These are phyloP conservation scores for Aphanomyces cochlioides DNA, from an alignment of 352 stramenopile genomes.

Conservation along the genomic window DNA sequence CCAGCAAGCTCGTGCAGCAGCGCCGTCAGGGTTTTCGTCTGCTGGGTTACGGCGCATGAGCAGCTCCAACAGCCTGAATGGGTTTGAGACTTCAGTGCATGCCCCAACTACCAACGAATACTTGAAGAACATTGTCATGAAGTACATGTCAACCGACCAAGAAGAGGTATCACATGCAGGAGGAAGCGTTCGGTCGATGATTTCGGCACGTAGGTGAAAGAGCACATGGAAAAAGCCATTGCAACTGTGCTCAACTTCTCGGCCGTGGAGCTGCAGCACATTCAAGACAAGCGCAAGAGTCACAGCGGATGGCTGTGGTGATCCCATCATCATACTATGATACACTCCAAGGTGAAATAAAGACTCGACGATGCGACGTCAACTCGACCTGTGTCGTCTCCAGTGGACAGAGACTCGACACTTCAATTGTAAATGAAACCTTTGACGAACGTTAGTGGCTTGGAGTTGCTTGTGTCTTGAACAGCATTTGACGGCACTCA, in stretches of 20 bases:
- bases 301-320: conserved; percentile 1
- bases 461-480: too few relatives aligned
- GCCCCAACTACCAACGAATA: conserved; percentile 82
- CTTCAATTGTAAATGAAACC: too few relatives aligned
- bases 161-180: conserved; percentile 45
- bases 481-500: too few relatives aligned
- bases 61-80: conserved; percentile 71
- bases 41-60: conserved; percentile 61
- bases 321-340: not conserved
- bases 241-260: conserved; percentile 84
- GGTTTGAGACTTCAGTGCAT: conserved; percentile 73
- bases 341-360: too few relatives aligned
- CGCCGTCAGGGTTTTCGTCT: conserved; percentile 32
- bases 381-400: too few relatives aligned
- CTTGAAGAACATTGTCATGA: conserved; percentile 88
- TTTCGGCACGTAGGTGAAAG: conserved; percentile 49
- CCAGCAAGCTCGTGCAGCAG: conserved; percentile 43
- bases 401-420: too few relatives aligned
- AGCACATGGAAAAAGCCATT: conserved; percentile 88
- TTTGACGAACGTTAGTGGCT: too few relatives aligned
- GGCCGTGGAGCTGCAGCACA: conserved; percentile 47
- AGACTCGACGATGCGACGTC: too few relatives aligned
- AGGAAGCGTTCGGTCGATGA: not conserved
- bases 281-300: conserved; percentile 30
- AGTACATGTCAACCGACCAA: conserved; percentile 87